Evolutionary conservation across 2,329 filamentous ascomycete genomes (phyloP).

Genomic region (Ophiostoma sp.): DNA sequence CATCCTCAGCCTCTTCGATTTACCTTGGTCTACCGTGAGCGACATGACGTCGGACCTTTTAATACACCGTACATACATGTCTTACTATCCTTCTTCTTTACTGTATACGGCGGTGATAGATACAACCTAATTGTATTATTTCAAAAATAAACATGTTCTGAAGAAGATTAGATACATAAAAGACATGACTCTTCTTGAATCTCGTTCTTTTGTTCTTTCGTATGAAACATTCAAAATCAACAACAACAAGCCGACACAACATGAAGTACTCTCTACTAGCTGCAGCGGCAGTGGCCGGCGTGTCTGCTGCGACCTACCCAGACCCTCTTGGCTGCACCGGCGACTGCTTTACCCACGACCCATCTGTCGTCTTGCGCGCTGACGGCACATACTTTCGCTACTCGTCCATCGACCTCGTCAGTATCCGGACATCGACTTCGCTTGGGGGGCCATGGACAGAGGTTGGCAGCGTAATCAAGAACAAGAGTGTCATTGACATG

Average conservation of each 20-base stretch:
- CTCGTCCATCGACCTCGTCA: slow-evolving; percentile 39
- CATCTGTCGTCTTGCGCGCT: slow-evolving; percentile 36
- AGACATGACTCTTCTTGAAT: background rate
- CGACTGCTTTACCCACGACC: slow-evolving; percentile 38
- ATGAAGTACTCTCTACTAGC: background rate
- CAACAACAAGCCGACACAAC: background rate
- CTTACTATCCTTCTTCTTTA: no score
- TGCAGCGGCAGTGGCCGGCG: background rate
- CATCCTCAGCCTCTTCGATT: background rate
- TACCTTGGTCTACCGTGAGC: background rate
- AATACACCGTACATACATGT: no score
- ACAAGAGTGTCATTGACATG: slow-evolving; percentile 38
- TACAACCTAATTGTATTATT: background rate
- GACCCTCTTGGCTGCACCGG: slow-evolving; percentile 33
- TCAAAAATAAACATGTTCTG: background rate
- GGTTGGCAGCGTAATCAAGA: slow-evolving; percentile 38
- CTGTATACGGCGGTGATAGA: background rate
- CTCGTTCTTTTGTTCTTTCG: background rate
- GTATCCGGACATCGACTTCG: slow-evolving; percentile 37
- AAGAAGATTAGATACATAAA: background rate
- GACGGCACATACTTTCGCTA: slow-evolving; percentile 43
- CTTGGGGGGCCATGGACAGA: slow-evolving; percentile 41
- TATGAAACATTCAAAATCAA: background rate
- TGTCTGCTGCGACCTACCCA: slow-evolving; percentile 26
- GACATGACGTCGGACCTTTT: background rate